Conservation (phyloP, 2,329 filamentous ascomycete genomes). For the Purpureocillium takamizusanense region DNA sequence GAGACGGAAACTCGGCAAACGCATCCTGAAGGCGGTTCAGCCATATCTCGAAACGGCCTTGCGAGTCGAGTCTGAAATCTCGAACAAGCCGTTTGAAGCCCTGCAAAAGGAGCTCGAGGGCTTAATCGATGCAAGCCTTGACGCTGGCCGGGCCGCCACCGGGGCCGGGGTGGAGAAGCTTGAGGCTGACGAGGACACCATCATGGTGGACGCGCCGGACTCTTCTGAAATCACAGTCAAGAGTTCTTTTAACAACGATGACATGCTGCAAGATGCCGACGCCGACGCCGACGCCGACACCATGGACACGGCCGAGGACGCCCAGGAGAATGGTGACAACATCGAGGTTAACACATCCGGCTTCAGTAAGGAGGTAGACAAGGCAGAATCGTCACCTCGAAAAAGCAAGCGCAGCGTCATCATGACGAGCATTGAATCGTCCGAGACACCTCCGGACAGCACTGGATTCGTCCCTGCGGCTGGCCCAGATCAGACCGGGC, state of each 20-base stretch:
- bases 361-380: conserved; percentile 12
- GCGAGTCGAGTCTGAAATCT: conserved; percentile 73
- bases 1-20: conserved; percentile 75
- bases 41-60: conserved; percentile 67
- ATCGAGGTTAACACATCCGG: conserved; percentile 38
- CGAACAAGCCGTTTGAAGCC: conserved; percentile 57
- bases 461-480: conserved; percentile 32
- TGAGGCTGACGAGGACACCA: conserved; percentile 32
- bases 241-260: conserved; percentile 16
- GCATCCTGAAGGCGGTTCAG: conserved; percentile 78
- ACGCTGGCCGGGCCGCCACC: conserved; percentile 35
- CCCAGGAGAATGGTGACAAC: conserved; percentile 28
- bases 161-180: conserved; percentile 24
- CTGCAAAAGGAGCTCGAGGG: conserved; percentile 66
- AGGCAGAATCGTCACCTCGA: conserved; percentile 10
- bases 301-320: conserved; percentile 27
- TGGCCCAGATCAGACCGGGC: conserved; percentile 26
- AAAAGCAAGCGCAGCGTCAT: conserved; percentile 14
- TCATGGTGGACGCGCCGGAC: conserved; percentile 41
- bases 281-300: conserved; percentile 19
- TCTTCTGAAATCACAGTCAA: conserved; percentile 38
- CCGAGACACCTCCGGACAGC: conserved; percentile 37
- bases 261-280: too few species aligned
- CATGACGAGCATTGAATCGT: conserved; percentile 14
- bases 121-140: conserved; percentile 61